Conservation (phyloP, 2,329 filamentous ascomycete genomes). For the Diaporthe velutina region DNA sequence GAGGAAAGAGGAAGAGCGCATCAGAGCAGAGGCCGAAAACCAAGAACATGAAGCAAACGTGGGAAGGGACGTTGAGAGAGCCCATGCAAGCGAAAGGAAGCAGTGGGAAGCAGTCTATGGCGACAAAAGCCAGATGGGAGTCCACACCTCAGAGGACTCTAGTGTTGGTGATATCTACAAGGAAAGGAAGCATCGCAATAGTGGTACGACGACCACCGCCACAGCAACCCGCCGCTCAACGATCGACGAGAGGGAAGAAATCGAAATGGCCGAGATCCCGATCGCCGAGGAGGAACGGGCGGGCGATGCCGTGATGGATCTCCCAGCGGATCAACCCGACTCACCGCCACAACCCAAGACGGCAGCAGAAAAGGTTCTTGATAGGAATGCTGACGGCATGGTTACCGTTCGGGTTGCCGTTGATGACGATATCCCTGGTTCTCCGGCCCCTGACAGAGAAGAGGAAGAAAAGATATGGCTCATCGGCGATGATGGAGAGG, state of each 20-base stretch:
- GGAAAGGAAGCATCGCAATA: constrained; percentile 56
- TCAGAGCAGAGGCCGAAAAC: constrained; percentile 65
- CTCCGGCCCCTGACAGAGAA: constrained; percentile 42
- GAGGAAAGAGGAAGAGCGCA: constrained; percentile 62
- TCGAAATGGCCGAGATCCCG: constrained; percentile 68
- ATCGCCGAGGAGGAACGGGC: constrained; percentile 44
- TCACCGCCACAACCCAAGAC: constrained; percentile 47
- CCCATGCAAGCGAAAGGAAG: constrained; percentile 70
- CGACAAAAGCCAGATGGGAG: constrained; percentile 55
- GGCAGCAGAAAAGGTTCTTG: constrained; percentile 57
- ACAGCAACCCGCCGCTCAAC: constrained; percentile 51
- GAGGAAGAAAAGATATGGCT: constrained; percentile 53
- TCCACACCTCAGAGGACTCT: constrained; percentile 60
- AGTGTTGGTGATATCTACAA: constrained; percentile 63
- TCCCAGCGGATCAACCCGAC: constrained; percentile 19
- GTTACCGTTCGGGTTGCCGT: constrained; percentile 67
- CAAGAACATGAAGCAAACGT: constrained; percentile 77
- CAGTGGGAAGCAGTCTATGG: constrained; percentile 87
- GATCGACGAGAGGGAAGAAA: constrained; percentile 56
- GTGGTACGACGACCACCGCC: constrained; percentile 52
- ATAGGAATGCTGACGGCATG: constrained; percentile 57
- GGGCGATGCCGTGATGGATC: background rate
- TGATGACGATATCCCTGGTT: constrained; percentile 58
- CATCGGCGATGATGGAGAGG: constrained; percentile 48
- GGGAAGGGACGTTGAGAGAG: constrained; percentile 74